Evolutionary conservation across 2,329 filamentous ascomycete species (phyloP), one percentile per base, ranked within the genome.

Genomic region (Helminthosporium solani): DNA sequence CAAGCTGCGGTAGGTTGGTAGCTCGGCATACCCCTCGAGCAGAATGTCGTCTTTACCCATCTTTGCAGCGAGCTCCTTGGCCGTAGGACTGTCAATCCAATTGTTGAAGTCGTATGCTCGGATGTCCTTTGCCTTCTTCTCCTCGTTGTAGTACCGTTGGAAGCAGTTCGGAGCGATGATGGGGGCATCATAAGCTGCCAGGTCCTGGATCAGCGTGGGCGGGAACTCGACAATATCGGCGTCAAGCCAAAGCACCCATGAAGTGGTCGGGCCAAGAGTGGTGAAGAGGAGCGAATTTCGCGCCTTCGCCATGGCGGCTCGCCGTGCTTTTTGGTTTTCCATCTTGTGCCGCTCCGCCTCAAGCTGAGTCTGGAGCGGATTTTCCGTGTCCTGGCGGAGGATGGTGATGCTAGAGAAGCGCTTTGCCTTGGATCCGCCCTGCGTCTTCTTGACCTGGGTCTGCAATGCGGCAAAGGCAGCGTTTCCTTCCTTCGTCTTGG

Each of bases 221-320:
- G 92, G 94, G 3, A 89, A 90, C 74, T 99, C 94, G 57, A 99
- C 68, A 53, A 99, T 87, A 69, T 99, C 94, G 30, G 85, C 81
- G 66, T 99, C 94, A 23, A 99, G 79, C 94, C 94, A 99, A 19
- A 99, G 78, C 27, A 99, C 91, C 94, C 94, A 99, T 0, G 90
- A 94, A 0, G 90, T 96, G 11, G 84, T 81, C 0, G 91, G 91
- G 1, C 92, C 91, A 8, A 99, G 77, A 0, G 92, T 97, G 7
- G 94, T 96, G 75, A 97, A 99, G 21, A 99, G 81, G 7, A 99
- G 80, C 43, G 88, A 95, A 69, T 99, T 99, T 54, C 94, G 85
- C 30, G 94, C 92, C 64, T 89, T 87, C 62, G 90, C 86, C 94
- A 99, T 97, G 50, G 89, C 86, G 33, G 90, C 86, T 28, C 94